Conservation (phyloP, 1,284 basidiomycete species). For the Golubevia pallescens region DNA sequence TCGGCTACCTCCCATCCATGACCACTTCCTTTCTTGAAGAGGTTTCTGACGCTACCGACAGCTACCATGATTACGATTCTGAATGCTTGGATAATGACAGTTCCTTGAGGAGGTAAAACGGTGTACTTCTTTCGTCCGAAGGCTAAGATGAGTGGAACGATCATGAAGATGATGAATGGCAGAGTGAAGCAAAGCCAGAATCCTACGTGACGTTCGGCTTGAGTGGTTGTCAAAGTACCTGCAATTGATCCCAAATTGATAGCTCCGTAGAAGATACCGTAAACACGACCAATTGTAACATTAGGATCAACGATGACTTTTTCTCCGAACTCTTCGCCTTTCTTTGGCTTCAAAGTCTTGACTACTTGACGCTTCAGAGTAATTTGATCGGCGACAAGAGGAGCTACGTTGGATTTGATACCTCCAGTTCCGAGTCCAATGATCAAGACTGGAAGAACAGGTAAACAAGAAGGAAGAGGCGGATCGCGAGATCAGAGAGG, state of each 20-base stretch:
- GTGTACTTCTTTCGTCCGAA: conserved; percentile 2
- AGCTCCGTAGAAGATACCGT: conserved; percentile 52
- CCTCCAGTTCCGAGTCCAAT: conserved; percentile 12
- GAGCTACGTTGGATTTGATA: conserved; percentile 4
- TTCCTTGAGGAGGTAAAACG: neutral
- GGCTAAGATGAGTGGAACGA: neutral
- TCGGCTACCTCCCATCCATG: neutral
- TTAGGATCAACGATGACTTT: conserved; percentile 13
- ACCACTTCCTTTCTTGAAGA: neutral
- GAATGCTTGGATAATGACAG: neutral
- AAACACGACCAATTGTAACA: conserved; percentile 35
- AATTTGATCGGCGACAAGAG: conserved; percentile 7
- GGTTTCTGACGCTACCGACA: neutral
- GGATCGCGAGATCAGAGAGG: too few relatives aligned
- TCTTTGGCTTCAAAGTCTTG: conserved; percentile 1
- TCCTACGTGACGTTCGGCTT: conserved; percentile 3
- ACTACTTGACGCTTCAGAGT: conserved; percentile 8
- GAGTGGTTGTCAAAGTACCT: neutral
- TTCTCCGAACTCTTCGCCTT: conserved; percentile 1
- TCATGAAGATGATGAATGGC: neutral
- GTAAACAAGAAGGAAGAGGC: neutral
- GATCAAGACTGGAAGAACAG: too few relatives aligned
- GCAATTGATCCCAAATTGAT: conserved; percentile 1
- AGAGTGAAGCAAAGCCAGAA: conserved; percentile 3
- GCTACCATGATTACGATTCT: neutral